These are phyloP conservation scores for Mytilinidion resinicola DNA, from an alignment of 495 filamentous ascomycete species.

Conservation along the genomic window DNA sequence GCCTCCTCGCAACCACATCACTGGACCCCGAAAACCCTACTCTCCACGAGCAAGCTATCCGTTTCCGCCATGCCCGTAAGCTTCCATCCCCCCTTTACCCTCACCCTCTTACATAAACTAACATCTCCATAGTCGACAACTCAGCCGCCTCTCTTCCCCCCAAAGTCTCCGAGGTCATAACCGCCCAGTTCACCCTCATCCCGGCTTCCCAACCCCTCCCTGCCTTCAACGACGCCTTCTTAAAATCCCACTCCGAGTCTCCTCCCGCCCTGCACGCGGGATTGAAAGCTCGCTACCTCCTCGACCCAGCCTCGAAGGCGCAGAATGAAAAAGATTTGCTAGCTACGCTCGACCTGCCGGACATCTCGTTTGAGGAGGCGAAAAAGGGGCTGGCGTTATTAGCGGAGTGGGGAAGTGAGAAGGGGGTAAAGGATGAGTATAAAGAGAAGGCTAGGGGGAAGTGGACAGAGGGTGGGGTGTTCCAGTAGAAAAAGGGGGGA, in stretches of 20 bases:
- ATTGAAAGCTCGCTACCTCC: conserved; percentile 52
- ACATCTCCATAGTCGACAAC: conserved; percentile 42
- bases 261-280: conserved; percentile 56
- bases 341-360: conserved; percentile 48
- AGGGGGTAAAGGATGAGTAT: conserved; percentile 49
- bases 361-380: conserved; percentile 56
- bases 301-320: conserved; percentile 51
- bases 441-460: conserved; percentile 55
- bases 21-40: conserved; percentile 67
- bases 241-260: conserved; percentile 56
- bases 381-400: conserved; percentile 53
- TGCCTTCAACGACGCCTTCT: conserved; percentile 63
- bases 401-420: conserved; percentile 52
- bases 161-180: conserved; percentile 59
- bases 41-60: conserved; percentile 67
- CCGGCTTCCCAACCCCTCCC: conserved; percentile 50
- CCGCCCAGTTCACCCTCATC: conserved; percentile 57
- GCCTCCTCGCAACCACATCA: conserved; percentile 63
- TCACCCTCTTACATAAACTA: background rate
- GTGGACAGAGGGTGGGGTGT: conserved; percentile 66
- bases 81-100: background rate
- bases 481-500: conserved; percentile 25
- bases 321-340: conserved; percentile 56
- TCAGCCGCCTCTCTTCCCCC: conserved; percentile 50
- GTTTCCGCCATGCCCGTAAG: conserved; percentile 56